Evolutionary conservation across 768 basidiomycete species (phyloP).

Genomic region (Solioccasus polychromus): DNA sequence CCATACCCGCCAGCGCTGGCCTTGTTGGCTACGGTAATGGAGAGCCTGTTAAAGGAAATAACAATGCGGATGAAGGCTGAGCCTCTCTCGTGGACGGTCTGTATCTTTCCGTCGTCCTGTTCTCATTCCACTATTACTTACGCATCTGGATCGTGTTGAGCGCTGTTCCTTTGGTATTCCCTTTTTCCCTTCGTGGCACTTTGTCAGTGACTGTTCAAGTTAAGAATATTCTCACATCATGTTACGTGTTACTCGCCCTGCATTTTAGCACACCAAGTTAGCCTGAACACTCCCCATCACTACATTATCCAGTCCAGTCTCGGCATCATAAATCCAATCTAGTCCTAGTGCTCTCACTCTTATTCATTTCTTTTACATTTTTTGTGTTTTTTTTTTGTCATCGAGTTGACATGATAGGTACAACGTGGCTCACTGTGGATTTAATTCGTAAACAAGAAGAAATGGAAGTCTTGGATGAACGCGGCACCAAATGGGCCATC

Average conservation of each 20-base stretch:
- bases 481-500: too few relatives aligned
- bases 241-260: slow-evolving; percentile 8
- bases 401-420: slow-evolving; percentile 18
- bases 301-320: slow-evolving; percentile 28
- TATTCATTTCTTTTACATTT: not conserved
- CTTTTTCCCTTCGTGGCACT: too few relatives aligned
- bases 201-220: slow-evolving; percentile 12
- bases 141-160: not conserved
- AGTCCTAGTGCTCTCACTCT: slow-evolving; percentile 17
- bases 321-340: slow-evolving; percentile 27
- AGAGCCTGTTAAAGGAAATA: slow-evolving; percentile 14
- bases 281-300: slow-evolving; percentile 6
- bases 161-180: not conserved
- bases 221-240: slow-evolving; percentile 14
- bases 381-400: not conserved
- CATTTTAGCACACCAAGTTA: slow-evolving; percentile 21
- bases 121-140: not conserved
- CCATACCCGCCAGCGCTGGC: not conserved
- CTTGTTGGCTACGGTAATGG: slow-evolving; percentile 13
- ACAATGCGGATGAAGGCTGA: slow-evolving; percentile 29
- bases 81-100: slow-evolving; percentile 22
- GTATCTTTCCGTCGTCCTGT: slow-evolving; percentile 3
- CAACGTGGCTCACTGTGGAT: slow-evolving; percentile 12
- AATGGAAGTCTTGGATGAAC: slow-evolving; percentile 10
- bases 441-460: slow-evolving; percentile 5